Evolutionary conservation across 1,139 yeast genomes (phyloP).

Genomic region (Taphrina flavorubra): DNA sequence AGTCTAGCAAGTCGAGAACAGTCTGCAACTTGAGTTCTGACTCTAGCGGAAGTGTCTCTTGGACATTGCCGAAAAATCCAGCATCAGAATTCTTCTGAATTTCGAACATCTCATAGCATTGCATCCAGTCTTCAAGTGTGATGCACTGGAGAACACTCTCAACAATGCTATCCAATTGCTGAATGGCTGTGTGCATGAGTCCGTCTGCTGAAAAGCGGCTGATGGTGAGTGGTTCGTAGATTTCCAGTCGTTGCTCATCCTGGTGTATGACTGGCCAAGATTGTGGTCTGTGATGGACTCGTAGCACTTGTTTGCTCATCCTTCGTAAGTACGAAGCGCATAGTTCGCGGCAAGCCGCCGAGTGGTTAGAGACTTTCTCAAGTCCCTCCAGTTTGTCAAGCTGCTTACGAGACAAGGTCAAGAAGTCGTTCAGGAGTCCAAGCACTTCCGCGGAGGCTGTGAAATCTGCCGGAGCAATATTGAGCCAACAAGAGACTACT

Average conservation of each 20-base stretch:
- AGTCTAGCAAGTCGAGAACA: conserved; percentile 70
- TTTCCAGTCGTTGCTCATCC: neutral
- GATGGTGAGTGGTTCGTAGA: conserved; percentile 16
- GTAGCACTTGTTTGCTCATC: conserved; percentile 18
- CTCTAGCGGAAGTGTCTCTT: conserved; percentile 50
- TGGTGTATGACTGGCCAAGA: conserved; percentile 5
- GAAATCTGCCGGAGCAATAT: conserved; percentile 49
- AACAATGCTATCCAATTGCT: conserved; percentile 68
- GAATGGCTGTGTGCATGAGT: conserved; percentile 62
- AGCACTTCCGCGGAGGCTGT: neutral
- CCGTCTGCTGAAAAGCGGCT: conserved; percentile 42
- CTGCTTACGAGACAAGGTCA: neutral
- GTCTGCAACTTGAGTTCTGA: conserved; percentile 70
- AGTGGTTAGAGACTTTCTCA: neutral
- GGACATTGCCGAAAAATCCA: conserved; percentile 65
- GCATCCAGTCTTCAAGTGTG: conserved; percentile 78
- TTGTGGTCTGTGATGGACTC: conserved; percentile 30
- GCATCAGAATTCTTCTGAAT: conserved; percentile 63
- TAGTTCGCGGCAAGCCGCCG: conserved; percentile 2
- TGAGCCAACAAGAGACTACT: conserved; percentile 72
- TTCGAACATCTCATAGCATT: conserved; percentile 74
- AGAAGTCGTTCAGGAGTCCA: neutral
- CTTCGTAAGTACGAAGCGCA: conserved; percentile 6
- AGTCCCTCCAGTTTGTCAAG: neutral
- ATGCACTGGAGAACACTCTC: conserved; percentile 66